phyloP scores from a whole-genome alignment of 31 red algal genomes.

The Bonnemaisonia californica region DNA sequence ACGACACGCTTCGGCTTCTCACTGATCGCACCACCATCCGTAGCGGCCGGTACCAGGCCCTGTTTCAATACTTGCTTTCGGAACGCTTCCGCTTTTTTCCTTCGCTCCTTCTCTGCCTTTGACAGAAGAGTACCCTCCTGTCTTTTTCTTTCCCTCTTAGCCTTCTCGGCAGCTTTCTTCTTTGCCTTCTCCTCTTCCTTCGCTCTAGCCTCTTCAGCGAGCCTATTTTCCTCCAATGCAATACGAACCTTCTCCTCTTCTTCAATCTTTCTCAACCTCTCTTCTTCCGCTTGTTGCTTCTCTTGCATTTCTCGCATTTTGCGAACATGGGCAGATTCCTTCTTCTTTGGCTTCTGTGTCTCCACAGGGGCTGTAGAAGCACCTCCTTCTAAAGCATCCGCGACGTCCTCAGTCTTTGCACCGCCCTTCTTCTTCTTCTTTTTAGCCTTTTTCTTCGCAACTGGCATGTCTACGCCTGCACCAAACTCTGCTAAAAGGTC shows the following conservation, averaged over 20 bases:
- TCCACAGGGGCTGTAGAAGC: conserved; percentile 59
- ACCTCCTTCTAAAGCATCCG: conserved; percentile 40
- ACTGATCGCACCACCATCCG: not conserved
- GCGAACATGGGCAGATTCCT: conserved; percentile 83
- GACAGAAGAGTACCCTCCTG: conserved; percentile 88
- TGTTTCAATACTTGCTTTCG: conserved; percentile 62
- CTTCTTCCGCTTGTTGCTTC: conserved; percentile 62
- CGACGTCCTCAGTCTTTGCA: conserved; percentile 50
- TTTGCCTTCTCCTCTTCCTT: conserved; percentile 66
- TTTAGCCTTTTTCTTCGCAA: conserved; percentile 27
- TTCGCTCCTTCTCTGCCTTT: conserved; percentile 78
- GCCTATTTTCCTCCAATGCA: conserved; percentile 14
- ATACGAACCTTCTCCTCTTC: conserved; percentile 44
- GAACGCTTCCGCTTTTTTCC: conserved; percentile 74
- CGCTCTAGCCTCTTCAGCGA: conserved; percentile 52
- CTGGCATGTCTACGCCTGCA: not conserved
- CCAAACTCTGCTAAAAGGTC: conserved; percentile 26
- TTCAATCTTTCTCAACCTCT: conserved; percentile 44
- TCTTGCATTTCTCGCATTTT: conserved; percentile 78
- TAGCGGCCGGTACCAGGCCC: conserved; percentile 60
- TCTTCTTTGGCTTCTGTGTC: conserved; percentile 90
- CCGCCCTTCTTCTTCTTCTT: conserved; percentile 89
- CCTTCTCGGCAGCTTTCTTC: conserved; percentile 86
- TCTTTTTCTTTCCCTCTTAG: conserved; percentile 71
- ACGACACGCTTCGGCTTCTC: conserved; percentile 31